Evolutionary conservation across 202 grass and related monocot species (phyloP), one percentile per base, ranked within the genome.

Genomic region (Saccharum hybrid): DNA sequence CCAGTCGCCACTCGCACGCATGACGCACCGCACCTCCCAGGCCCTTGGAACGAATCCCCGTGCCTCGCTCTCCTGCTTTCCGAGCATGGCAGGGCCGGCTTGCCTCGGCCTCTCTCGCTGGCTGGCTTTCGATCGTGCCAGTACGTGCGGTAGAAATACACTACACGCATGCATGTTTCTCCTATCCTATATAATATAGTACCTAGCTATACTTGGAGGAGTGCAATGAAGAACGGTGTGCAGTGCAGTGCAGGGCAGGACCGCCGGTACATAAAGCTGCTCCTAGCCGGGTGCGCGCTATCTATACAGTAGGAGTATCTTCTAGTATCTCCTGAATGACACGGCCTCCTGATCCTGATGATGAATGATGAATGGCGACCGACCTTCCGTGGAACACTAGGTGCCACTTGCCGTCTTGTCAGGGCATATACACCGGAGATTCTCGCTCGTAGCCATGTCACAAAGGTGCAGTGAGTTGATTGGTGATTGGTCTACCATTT

Each of bases 361-460:
- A 36, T 68, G 49, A 0, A 36, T 68, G 49, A 0, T n/a, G 83
- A 52, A 46, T 52, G 83, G 56, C 74, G 62, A n/a, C 51, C 52
- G 19, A 21, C 49, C 15, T 14, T 56, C 51, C 28, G 40, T 16
- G 10, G 40, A 42, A 42, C 40, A 46, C n/a, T n/a, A 8, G 11
- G 57, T 67, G 87, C 54, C 45, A 68, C 12, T 42, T 68, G 67
- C 74, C 22, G 45, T 63, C 77, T 18, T 33, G 60, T 70, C 56
- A 71, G 76, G 80, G 88, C 39, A 84, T 87, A 90, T 71, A 3
- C 80, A 71, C 18, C n/a, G 56, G 63, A 87, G 80, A 90, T 84
- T 90, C 84, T 51, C 14, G 11, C 13, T 42, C 2, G 18, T 15
- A 38, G 71, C 33, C 82, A 46, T 75, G 75, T 75, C 84, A 63